phyloP scores from a whole-genome alignment of 768 basidiomycete species.

The Pulveroboletus sp. region DNA sequence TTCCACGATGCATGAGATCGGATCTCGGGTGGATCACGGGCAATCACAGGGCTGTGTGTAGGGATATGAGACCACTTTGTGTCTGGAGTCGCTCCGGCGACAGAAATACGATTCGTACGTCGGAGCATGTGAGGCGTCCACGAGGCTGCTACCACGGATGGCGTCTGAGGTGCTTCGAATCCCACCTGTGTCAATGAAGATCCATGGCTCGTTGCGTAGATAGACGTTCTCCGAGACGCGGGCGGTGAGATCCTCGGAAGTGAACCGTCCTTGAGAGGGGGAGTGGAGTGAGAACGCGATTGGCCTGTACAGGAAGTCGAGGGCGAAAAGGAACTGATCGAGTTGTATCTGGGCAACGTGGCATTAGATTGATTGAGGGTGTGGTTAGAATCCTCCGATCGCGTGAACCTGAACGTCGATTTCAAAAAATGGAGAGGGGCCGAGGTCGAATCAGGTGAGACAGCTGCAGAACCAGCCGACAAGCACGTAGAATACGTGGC shows the following conservation, averaged over 20 bases:
- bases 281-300: slow-evolving; percentile 16
- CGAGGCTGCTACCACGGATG: background rate
- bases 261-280: slow-evolving; percentile 8
- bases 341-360: slow-evolving; percentile 25
- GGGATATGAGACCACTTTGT: slow-evolving; percentile 1
- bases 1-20: slow-evolving; percentile 11
- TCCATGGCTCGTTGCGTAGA: slow-evolving; percentile 6
- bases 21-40: slow-evolving; percentile 19
- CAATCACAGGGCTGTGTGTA: background rate
- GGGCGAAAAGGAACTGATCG: slow-evolving; percentile 24
- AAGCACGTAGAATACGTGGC: slow-evolving; percentile 15
- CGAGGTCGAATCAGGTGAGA: slow-evolving; percentile 15
- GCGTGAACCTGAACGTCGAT: slow-evolving; percentile 10
- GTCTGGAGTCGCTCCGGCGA: slow-evolving; percentile 4
- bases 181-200: background rate
- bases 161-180: no score
- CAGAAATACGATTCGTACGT: slow-evolving; percentile 17
- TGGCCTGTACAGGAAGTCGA: slow-evolving; percentile 24
- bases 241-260: slow-evolving; percentile 15
- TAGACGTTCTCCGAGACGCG: slow-evolving; percentile 13
- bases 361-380: slow-evolving; percentile 17
- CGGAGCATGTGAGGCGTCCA: slow-evolving; percentile 20
- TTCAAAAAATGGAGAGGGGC: slow-evolving; percentile 11
- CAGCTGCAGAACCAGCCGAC: slow-evolving; percentile 18
- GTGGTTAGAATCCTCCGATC: slow-evolving; percentile 17